These are phyloP conservation scores for Hyphopichia buzzinii DNA, from an alignment of 1,139 yeast genomes.

Conservation along the genomic window DNA sequence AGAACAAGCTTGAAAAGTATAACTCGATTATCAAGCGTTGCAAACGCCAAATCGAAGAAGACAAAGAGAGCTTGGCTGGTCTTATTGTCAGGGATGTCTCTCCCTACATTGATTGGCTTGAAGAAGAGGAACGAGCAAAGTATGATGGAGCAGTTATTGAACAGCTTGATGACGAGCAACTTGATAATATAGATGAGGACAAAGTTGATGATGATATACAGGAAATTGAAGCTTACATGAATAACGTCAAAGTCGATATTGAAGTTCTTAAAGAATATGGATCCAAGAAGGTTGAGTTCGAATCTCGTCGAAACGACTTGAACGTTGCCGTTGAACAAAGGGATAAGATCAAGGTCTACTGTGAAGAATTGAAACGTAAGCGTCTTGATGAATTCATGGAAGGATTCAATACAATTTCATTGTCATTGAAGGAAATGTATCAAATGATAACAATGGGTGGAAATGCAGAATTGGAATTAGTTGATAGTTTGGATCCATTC, in stretches of 20 bases:
- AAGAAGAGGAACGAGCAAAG: slow-evolving; percentile 31
- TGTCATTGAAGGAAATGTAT: slow-evolving; percentile 93
- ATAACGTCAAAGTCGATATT: slow-evolving; percentile 63
- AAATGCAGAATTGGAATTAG: slow-evolving; percentile 94
- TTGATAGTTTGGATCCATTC: slow-evolving; percentile 96
- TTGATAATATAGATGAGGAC: slow-evolving; percentile 50
- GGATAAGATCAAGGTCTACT: slow-evolving; percentile 59
- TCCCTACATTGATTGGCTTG: slow-evolving; percentile 51
- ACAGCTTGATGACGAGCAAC: slow-evolving; percentile 50
- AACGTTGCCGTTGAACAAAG: slow-evolving; percentile 66
- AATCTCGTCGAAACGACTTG: slow-evolving; percentile 60
- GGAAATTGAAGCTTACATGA: slow-evolving; percentile 55
- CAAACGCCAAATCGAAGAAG: slow-evolving; percentile 33
- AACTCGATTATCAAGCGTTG: slow-evolving; percentile 43
- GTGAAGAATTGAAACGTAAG: slow-evolving; percentile 70
- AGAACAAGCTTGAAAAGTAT: slow-evolving; percentile 62
- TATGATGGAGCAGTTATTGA: slow-evolving; percentile 39
- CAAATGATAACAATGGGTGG: slow-evolving; percentile 99
- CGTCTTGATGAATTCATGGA: slow-evolving; percentile 89
- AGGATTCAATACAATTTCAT: slow-evolving; percentile 84
- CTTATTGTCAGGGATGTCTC: slow-evolving; percentile 53
- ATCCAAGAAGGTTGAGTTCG: slow-evolving; percentile 60
- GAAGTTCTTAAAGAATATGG: slow-evolving; percentile 80
- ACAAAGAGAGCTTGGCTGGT: slow-evolving; percentile 35
- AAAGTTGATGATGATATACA: slow-evolving; percentile 52